Evolutionary conservation across 495 filamentous ascomycete genomes (phyloP), one percentile per base, ranked within the genome.

Genomic region (Tuber magnatum): DNA sequence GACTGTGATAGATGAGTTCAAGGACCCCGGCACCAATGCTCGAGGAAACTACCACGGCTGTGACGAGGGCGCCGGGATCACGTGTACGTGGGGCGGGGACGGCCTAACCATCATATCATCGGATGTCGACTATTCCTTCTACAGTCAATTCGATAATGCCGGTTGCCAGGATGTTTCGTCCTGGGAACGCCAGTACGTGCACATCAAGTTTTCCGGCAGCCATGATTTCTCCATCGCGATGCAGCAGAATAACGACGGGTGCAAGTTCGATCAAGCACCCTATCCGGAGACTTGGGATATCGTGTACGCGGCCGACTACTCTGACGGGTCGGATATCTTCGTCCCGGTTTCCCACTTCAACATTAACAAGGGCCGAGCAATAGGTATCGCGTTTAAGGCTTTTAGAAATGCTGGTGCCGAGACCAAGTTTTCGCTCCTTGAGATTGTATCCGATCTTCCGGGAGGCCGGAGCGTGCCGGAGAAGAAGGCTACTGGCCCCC

Each of bases 241-340:
- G 24, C 91, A 91, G 77, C 90, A 94, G 83, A 87, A 92, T 82
- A 94, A 94, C 79, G 78, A 83, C 18, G 78, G 83, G 16, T 93
- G 92, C 82, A 85, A 89, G 77, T 83, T 86, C 14, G 77, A 77
- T 38, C 84, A 87, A 39, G 84, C 85, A 32, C 91, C 92, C 2
- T 92, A 87, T 80, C 91, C 91, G 2, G 90, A 89, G 80, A 91
- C 91, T 8, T 91, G 90, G 86, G 91, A 94, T 82, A 89, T 89
- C 3, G 85, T 92, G 38, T 89, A 93, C 80, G 91, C 91, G 0
- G 85, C 87, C 7, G 86, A 91, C 69, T 93, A 94, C 81, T 83
- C 83, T 40, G 85, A 84, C 68, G 81, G 79, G 44, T 84, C 78
- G 0, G 88, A 93, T 78, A 89, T 93, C 77, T 93, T 91, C 83